A percentile compares a stretch with the other conserved stretches of the same genome.
Evolutionary conservation across 176 grass and related monocot species (phyloP).

Genomic region (Rhipidocladum racemiflorum): DNA sequence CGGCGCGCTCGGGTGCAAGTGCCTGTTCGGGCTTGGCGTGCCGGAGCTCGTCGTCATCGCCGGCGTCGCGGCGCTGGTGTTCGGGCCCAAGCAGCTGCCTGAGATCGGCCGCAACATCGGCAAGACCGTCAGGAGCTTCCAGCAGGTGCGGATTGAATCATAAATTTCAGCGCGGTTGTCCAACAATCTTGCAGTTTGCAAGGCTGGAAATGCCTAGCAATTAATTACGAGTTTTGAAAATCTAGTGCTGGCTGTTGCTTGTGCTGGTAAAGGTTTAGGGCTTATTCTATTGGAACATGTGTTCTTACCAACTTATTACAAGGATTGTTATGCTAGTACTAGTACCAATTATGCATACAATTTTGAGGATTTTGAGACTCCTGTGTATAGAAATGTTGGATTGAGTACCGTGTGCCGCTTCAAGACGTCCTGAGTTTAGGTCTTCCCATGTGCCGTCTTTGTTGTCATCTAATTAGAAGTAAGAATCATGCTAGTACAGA

Average conservation of each 20-base stretch:
- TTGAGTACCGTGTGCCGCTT: neutral
- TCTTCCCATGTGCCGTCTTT: neutral
- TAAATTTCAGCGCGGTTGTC: neutral
- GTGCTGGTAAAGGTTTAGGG: neutral
- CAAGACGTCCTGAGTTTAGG: neutral
- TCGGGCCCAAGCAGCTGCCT: constrained; percentile 85
- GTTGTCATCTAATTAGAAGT: neutral
- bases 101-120: constrained; percentile 85
- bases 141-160: constrained; percentile 46
- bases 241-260: neutral
- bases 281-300: neutral
- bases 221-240: neutral
- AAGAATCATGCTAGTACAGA: neutral
- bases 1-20: constrained; percentile 63
- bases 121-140: constrained; percentile 95
- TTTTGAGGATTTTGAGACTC: neutral
- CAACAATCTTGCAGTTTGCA: neutral
- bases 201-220: neutral
- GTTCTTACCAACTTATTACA: neutral
- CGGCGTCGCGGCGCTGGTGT: constrained; percentile 83
- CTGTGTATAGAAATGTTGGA: neutral
- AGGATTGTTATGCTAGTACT: neutral
- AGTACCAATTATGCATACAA: neutral
- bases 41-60: constrained; percentile 91
- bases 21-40: constrained; percentile 76